Evolutionary conservation across 768 basidiomycete species (phyloP).

Genomic region (Baorangia bicolor): DNA sequence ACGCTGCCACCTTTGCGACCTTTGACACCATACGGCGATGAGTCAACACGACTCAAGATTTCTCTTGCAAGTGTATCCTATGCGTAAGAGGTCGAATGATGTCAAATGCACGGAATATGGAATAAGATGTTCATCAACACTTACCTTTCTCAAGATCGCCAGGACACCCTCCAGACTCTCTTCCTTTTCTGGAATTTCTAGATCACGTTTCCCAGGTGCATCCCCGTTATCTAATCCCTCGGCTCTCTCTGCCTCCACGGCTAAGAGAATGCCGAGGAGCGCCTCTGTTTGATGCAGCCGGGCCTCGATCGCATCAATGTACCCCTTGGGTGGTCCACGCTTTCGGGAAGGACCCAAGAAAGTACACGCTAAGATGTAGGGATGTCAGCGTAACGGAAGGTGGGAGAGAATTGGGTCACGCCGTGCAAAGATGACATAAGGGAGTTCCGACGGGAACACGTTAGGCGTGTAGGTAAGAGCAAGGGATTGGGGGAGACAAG

Average conservation of each 20-base stretch:
- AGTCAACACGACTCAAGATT: conserved; percentile 80
- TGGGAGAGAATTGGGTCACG: not conserved
- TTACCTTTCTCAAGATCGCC: conserved; percentile 50
- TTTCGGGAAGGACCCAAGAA: conserved; percentile 79
- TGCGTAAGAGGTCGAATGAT: conserved; percentile 9
- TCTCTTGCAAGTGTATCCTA: conserved; percentile 79
- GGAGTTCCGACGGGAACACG: conserved; percentile 6
- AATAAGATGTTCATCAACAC: conserved; percentile 7
- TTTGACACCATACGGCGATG: conserved; percentile 73
- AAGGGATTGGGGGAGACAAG: conserved; percentile 7
- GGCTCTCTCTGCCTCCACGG: conserved; percentile 34
- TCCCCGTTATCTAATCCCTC: conserved; percentile 25
- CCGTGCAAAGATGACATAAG: not conserved
- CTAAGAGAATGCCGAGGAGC: conserved; percentile 76
- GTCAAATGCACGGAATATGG: not conserved
- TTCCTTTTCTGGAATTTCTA: conserved; percentile 5
- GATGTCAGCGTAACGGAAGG: conserved; percentile 10
- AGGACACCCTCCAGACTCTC: conserved; percentile 37
- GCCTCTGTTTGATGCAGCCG: conserved; percentile 91
- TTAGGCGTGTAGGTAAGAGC: conserved; percentile 3
- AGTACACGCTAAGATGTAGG: conserved; percentile 55
- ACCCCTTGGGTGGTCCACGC: conserved; percentile 89
- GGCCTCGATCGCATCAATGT: conserved; percentile 93
- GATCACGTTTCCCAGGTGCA: conserved; percentile 30
- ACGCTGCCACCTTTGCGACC: conserved; percentile 54